Conservation (phyloP, 2,329 filamentous ascomycete species). For the Neospermospora avenae region DNA sequence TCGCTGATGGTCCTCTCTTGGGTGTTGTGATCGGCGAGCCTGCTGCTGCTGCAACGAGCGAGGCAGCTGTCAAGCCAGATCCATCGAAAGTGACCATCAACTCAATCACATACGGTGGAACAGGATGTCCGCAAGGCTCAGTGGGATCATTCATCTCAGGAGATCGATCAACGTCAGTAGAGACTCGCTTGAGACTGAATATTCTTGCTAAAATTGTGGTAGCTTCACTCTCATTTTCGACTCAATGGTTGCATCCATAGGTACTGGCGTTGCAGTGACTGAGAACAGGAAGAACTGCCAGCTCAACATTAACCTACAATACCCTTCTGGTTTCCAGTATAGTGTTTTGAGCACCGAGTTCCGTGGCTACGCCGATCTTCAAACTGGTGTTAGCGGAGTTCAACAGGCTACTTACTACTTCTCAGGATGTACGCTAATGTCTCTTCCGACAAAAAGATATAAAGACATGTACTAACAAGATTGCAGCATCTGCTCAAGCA, state of each 20-base stretch:
- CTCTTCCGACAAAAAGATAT: background rate
- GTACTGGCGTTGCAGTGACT: slow-evolving; percentile 40
- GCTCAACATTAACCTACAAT: slow-evolving; percentile 49
- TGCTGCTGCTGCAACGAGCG: slow-evolving; percentile 10
- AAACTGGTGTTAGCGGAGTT: slow-evolving; percentile 44
- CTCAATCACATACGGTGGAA: slow-evolving; percentile 45
- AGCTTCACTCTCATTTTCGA: slow-evolving; percentile 51
- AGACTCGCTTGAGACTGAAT: background rate
- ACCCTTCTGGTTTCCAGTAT: slow-evolving; percentile 51
- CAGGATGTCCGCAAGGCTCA: slow-evolving; percentile 44
- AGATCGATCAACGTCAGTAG: slow-evolving; percentile 41
- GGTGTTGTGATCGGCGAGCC: slow-evolving; percentile 11
- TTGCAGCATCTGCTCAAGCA: slow-evolving; percentile 35
- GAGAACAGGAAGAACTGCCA: slow-evolving; percentile 52
- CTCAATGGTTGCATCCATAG: slow-evolving; percentile 48
- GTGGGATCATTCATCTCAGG: slow-evolving; percentile 42
- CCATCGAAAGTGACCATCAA: slow-evolving; percentile 40
- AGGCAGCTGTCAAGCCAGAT: slow-evolving; percentile 29
- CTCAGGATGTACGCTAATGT: slow-evolving; percentile 38
- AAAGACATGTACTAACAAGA: slow-evolving; percentile 3
- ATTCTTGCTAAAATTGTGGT: slow-evolving; percentile 14
- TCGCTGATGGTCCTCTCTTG: slow-evolving; percentile 19
- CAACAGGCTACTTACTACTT: slow-evolving; percentile 54
- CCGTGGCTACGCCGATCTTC: slow-evolving; percentile 48
- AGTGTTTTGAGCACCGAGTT: slow-evolving; percentile 50